Evolutionary conservation across 2,329 filamentous ascomycete genomes (phyloP).

Genomic region (Allantophomopsis lycopodina): DNA sequence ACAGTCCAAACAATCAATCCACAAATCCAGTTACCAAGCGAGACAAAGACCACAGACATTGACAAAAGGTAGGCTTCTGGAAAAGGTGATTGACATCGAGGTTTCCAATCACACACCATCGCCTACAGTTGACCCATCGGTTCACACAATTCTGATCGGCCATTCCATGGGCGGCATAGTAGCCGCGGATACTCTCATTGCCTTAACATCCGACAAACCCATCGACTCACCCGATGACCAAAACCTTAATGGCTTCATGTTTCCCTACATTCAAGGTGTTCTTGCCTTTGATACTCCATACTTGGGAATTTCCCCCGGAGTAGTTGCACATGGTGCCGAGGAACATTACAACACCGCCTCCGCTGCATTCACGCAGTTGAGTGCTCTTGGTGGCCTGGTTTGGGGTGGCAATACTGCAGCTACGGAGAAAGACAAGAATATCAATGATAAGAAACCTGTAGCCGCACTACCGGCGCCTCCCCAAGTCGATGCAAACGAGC

Average conservation of each 20-base stretch:
- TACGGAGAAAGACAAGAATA: conserved; percentile 8
- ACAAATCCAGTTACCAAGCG: too few species aligned
- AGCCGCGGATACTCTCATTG: conserved; percentile 74
- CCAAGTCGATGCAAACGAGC: conserved; percentile 16
- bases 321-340: conserved; percentile 79
- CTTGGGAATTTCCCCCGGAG: conserved; percentile 65
- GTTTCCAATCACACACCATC: conserved; percentile 68
- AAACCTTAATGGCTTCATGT: conserved; percentile 58
- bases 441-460: conserved; percentile 18
- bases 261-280: conserved; percentile 82
- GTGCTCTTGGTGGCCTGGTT: conserved; percentile 53
- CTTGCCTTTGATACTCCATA: conserved; percentile 93
- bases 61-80: conserved; percentile 50
- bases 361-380: conserved; percentile 52
- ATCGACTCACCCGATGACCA: conserved; percentile 7
- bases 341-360: conserved; percentile 67
- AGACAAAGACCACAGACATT: neutral
- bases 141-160: conserved; percentile 69
- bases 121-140: conserved; percentile 75
- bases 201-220: conserved; percentile 30
- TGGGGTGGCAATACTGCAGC: conserved; percentile 37
- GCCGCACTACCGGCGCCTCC: conserved; percentile 23
- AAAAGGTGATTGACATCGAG: conserved; percentile 90
- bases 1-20: too few species aligned
- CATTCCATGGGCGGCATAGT: conserved; percentile 94